These are phyloP conservation scores for Erodium moschatum DNA, from an alignment of 441 rosid species.

Conservation along the genomic window DNA sequence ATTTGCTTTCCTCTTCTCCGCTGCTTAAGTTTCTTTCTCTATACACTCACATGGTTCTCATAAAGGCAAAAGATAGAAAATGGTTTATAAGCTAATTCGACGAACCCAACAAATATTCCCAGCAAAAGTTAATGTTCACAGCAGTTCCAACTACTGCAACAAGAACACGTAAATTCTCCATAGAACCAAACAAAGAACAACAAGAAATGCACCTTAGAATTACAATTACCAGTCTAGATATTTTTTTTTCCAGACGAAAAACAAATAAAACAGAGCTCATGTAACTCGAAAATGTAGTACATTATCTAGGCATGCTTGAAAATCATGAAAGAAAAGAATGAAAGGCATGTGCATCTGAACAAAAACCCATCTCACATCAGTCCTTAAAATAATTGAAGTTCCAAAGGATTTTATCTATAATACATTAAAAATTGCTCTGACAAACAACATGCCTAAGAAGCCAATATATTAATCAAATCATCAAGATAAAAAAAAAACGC, in stretches of 20 bases:
- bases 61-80: no score
- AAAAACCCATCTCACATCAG: slow-evolving; percentile 1
- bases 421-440: not conserved
- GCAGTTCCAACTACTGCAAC: not conserved
- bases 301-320: not conserved
- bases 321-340: not conserved
- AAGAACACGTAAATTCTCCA: not conserved
- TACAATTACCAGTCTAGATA: not conserved
- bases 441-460: not conserved
- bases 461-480: not conserved
- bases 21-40: not conserved
- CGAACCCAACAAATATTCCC: not conserved
- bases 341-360: not conserved
- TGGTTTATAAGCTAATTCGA: no score
- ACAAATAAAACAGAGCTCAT: not conserved
- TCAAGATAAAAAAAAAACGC: not conserved
- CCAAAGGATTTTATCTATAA: not conserved
- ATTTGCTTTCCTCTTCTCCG: not conserved
- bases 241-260: not conserved
- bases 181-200: not conserved
- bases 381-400: not conserved
- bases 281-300: not conserved
- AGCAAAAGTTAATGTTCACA: not conserved
- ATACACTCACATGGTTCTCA: not conserved
- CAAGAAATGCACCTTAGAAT: not conserved